Percentiles rank a stretch among this genome's conserved stretches.
These are phyloP conservation scores for Mycena epipterygia DNA, from an alignment of 768 basidiomycete species.

Conservation along the genomic window DNA sequence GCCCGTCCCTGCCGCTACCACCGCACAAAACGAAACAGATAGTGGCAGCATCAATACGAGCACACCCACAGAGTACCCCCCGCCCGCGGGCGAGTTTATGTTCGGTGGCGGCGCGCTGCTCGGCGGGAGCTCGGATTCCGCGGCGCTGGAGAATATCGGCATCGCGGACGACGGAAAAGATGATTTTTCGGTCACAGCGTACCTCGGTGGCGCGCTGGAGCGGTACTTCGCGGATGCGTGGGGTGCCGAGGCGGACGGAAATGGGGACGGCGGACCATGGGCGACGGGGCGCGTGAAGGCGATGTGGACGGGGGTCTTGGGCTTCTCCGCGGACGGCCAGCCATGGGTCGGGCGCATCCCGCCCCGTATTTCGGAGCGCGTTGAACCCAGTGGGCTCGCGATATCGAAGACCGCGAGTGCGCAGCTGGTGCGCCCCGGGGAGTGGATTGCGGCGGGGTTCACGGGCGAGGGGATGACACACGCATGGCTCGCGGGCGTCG, in stretches of 20 bases:
- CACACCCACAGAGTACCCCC: slow-evolving; percentile 31
- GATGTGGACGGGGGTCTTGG: slow-evolving; percentile 76
- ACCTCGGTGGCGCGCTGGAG: slow-evolving; percentile 65
- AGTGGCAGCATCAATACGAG: not conserved
- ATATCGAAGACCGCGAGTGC: not conserved
- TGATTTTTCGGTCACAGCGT: slow-evolving; percentile 50
- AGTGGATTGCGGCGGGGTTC: slow-evolving; percentile 82
- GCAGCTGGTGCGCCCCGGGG: slow-evolving; percentile 59
- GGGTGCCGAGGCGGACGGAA: slow-evolving; percentile 31
- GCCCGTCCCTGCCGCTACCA: not conserved
- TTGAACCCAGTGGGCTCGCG: slow-evolving; percentile 32
- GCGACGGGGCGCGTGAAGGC: slow-evolving; percentile 63
- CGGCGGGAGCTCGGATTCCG: slow-evolving; percentile 41
- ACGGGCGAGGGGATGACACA: slow-evolving; percentile 83
- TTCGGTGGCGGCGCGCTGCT: slow-evolving; percentile 69
- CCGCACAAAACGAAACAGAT: too few species aligned
- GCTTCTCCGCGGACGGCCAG: slow-evolving; percentile 68
- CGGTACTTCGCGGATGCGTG: slow-evolving; percentile 70
- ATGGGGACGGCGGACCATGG: slow-evolving; percentile 47
- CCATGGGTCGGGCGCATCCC: slow-evolving; percentile 84
- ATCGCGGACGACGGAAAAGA: slow-evolving; percentile 50
- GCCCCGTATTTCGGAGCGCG: slow-evolving; percentile 58
- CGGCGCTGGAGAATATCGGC: slow-evolving; percentile 45
- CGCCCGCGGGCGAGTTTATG: slow-evolving; percentile 66
- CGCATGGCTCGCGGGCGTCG: slow-evolving; percentile 74